These are phyloP conservation scores for Funneliformis geosporum DNA, from an alignment of 192 early-diverging fungal species.

Conservation along the genomic window DNA sequence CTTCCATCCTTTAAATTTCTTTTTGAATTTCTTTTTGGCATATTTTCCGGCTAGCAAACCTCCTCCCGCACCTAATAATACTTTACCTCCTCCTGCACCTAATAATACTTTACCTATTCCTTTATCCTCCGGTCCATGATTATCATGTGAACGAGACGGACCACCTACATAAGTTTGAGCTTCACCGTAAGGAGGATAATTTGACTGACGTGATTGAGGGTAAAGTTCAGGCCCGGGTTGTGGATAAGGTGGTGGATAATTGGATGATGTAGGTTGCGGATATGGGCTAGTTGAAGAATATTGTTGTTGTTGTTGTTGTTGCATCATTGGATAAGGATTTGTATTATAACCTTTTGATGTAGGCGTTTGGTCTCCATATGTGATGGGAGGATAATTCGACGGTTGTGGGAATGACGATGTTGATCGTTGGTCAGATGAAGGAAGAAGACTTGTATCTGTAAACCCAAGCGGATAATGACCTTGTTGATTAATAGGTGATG, in stretches of 20 bases:
- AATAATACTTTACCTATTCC: background rate
- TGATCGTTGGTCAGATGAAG: background rate
- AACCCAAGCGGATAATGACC: background rate
- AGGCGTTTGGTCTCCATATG: background rate
- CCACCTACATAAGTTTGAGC: background rate
- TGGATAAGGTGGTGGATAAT: background rate
- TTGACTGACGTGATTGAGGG: too few relatives aligned
- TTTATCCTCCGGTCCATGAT: background rate
- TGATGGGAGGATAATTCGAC: background rate
- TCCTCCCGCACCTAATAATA: background rate
- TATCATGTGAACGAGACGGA: background rate
- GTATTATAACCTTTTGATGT: background rate
- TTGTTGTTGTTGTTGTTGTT: background rate
- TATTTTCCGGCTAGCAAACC: background rate
- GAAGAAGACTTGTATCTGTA: background rate
- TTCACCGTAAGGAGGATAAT: background rate
- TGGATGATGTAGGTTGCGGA: background rate
- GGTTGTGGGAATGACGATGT: background rate
- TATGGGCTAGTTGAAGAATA: background rate
- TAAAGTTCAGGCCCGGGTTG: background rate
- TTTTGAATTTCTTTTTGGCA: background rate
- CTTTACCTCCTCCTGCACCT: background rate
- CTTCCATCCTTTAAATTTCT: background rate
- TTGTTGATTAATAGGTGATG: background rate
- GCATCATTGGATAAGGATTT: background rate